phyloP scores from a whole-genome alignment of 2,329 filamentous ascomycete genomes.

The Penicillium sp. region DNA sequence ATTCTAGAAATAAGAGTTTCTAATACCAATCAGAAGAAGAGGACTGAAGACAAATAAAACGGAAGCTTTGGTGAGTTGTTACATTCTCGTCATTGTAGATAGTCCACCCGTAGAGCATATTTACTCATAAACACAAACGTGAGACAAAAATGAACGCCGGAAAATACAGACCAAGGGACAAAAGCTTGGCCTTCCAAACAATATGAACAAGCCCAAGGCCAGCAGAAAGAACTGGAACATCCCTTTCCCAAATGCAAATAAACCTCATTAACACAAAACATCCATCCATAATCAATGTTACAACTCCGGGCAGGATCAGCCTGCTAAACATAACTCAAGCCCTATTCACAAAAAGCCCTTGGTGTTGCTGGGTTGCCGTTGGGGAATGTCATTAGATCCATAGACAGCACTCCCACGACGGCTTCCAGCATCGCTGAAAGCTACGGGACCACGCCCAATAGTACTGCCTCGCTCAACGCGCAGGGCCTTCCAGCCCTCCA shows the following conservation, averaged over 20 bases:
- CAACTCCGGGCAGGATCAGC: conserved; percentile 18
- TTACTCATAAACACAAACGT: conserved; percentile 4
- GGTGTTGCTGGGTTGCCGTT: conserved; percentile 69
- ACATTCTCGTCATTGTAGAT: conserved; percentile 12
- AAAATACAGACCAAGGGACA: conserved; percentile 1
- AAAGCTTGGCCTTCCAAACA: conserved; percentile 10
- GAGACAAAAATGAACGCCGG: conserved; percentile 4
- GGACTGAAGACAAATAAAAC: not conserved
- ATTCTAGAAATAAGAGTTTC: not conserved
- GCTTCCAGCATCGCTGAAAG: conserved; percentile 41
- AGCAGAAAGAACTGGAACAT: conserved; percentile 9
- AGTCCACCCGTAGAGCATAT: conserved; percentile 8
- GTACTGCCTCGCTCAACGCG: conserved; percentile 59
- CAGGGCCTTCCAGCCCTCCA: conserved; percentile 75
- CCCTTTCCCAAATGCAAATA: conserved; percentile 16
- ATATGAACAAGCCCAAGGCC: conserved; percentile 16
- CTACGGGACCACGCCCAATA: conserved; percentile 30
- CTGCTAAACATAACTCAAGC: conserved; percentile 16
- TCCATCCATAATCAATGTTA: conserved; percentile 7
- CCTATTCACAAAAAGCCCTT: conserved; percentile 68
- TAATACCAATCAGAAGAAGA: not conserved
- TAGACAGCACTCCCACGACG: conserved; percentile 40
- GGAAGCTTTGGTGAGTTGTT: not conserved
- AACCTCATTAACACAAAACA: conserved; percentile 14
- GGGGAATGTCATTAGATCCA: conserved; percentile 54